Conservation (phyloP, 1,284 basidiomycete genomes). For the Irpex sp. region DNA sequence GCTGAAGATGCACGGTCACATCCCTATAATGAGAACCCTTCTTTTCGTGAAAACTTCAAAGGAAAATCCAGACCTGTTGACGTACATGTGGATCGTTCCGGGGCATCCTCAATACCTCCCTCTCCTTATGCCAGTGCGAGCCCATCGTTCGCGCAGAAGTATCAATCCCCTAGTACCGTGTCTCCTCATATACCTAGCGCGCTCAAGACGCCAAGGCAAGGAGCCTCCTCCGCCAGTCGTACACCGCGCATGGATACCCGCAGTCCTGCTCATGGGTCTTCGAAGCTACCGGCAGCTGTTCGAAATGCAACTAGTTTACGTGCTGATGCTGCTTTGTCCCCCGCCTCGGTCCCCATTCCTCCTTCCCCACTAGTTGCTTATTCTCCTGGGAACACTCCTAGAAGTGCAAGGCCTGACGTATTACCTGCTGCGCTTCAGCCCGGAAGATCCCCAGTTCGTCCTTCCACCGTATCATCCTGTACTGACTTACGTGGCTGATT, state of each 20-base stretch:
- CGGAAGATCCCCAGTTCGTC: background rate
- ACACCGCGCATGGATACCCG: background rate
- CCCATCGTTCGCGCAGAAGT: background rate
- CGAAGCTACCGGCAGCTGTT: background rate
- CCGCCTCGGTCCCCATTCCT: background rate
- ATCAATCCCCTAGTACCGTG: background rate
- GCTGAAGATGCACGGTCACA: conserved; percentile 6
- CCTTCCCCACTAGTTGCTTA: background rate
- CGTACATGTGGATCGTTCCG: background rate
- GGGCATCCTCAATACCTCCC: conserved; percentile 5
- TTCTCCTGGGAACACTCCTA: background rate
- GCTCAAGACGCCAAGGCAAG: background rate
- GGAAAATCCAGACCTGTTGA: background rate
- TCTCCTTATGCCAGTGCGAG: conserved; percentile 2
- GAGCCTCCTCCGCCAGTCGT: background rate
- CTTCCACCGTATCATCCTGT: background rate
- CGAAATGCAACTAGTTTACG: background rate
- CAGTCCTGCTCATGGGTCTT: background rate
- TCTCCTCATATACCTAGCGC: background rate
- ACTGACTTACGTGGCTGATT: background rate
- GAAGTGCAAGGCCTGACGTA: background rate
- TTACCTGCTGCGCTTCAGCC: background rate
- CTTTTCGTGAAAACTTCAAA: background rate
- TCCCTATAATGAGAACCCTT: background rate
- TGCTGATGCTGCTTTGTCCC: background rate